Base-by-base conservation (phyloP, 176 grass and related monocot genomes). In the Oryza brachyantha region DNA sequence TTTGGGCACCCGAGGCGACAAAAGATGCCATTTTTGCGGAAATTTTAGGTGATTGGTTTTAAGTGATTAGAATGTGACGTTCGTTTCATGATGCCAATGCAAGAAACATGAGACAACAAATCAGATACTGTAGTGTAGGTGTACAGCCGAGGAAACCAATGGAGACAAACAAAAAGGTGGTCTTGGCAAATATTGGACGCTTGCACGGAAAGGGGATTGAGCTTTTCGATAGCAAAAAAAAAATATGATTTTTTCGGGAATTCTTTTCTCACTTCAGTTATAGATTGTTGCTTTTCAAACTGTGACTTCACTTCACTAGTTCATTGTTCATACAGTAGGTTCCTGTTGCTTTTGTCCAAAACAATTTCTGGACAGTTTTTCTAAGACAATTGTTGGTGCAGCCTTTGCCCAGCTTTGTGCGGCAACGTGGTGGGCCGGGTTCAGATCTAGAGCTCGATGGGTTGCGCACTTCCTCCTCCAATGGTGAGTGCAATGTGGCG, bases 351-450 rank as follows among this genome's bases (percentile, higher is more conserved):
- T 57, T 10, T 24, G 21, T 8, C 52, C 21, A 57, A 57, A n/a
- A 57, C n/a, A 57, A n/a, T 57, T 10, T 57, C 10, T 21, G 8
- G 52, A 57, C 52, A 57, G 8, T 35, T 73, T 25, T 28, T 55
- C 25, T 74, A 27, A 39, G 42, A 28, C 34, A 36, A 21, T 9
- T 71, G 29, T 79, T 70, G 11, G 67, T 73, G 74, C 80, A 88
- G 86, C 79, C 80, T 72, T 10, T 73, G 81, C 52, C 79, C 68
- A 72, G 60, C 12, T 88, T 66, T 68, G 38, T 78, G 80, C 86
- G 79, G 13, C 39, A 31, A 3, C 67, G 59, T 39, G 80, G 68
- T 48, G 68, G 48, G 3, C 68, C 38, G 42, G 58, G 67, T 37
- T 46, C 74, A 29, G 60, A 61, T 83, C 80, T 66, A 35, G 68